phyloP scores from a whole-genome alignment of 2,329 filamentous ascomycete genomes.

The Trichoderma oligosporum region DNA sequence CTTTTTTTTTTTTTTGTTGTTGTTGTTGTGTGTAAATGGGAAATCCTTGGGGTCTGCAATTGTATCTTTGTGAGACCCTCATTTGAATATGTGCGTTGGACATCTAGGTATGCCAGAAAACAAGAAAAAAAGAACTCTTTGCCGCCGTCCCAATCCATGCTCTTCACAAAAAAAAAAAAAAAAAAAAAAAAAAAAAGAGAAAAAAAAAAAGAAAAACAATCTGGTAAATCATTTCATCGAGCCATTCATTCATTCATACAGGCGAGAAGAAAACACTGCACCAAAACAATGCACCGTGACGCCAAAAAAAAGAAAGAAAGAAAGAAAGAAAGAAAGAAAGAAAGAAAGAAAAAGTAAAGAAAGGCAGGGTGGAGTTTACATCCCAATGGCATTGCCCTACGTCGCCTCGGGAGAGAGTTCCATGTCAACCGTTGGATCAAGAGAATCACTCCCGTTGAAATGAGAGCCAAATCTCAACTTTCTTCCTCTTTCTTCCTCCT shows the following conservation, averaged over 20 bases:
- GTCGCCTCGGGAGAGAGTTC: conserved; percentile 9
- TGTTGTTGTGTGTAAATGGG: conserved; percentile 14
- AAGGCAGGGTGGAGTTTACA: not conserved
- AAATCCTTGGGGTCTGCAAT: not conserved
- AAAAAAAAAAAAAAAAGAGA: not conserved
- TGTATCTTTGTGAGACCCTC: not conserved
- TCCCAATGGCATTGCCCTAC: not conserved
- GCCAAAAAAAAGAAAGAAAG: not conserved
- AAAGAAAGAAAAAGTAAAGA: not conserved
- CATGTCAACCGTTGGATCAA: conserved; percentile 19
- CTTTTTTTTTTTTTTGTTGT: not conserved
- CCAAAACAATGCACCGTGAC: conserved; percentile 7
- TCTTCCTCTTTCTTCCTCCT: conserved; percentile 15
- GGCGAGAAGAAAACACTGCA: not conserved
- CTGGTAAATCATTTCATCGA: conserved; percentile 11
- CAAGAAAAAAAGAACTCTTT: not conserved
- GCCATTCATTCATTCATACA: conserved; percentile 11
- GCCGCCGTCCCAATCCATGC: conserved; percentile 2
- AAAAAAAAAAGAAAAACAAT: not conserved
- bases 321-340: not conserved
- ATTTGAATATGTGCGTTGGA: conserved; percentile 1
- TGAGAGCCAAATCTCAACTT: conserved; percentile 17
- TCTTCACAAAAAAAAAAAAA: not conserved
- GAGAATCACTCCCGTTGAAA: conserved; percentile 25
- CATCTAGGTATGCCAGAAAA: conserved; percentile 17